phyloP scores from a whole-genome alignment of 1,284 basidiomycete species.

The Kalmanozyma brasiliensis region DNA sequence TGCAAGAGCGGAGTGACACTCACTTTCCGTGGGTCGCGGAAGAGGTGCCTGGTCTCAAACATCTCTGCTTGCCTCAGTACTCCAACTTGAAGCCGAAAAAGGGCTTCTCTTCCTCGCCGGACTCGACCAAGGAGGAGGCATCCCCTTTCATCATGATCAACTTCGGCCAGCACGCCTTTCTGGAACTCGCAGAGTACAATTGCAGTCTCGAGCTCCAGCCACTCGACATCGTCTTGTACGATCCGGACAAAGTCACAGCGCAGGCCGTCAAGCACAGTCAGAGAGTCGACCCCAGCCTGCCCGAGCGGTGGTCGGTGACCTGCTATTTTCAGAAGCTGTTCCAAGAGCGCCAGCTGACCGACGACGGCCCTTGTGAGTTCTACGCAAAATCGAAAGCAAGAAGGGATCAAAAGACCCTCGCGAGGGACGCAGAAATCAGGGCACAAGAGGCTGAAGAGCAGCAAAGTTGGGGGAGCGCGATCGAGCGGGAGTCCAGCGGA shows the following conservation, averaged over 20 bases:
- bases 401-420: no score
- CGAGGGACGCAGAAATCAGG: no score
- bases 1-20: neutral
- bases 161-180: conserved; percentile 5
- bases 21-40: conserved; percentile 6
- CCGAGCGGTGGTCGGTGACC: conserved; percentile 1
- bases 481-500: no score
- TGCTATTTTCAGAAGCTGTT: conserved; percentile 6
- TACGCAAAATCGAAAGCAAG: neutral
- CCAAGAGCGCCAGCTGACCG: neutral
- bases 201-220: conserved; percentile 10
- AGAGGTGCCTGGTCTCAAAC: neutral
- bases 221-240: conserved; percentile 6
- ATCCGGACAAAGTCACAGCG: neutral
- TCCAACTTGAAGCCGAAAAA: conserved; percentile 5
- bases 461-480: no score
- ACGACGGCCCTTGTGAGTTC: no score
- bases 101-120: no score
- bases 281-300: neutral
- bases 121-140: neutral
- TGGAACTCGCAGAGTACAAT: conserved; percentile 3
- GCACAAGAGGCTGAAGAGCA: no score
- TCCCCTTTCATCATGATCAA: conserved; percentile 5
- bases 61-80: conserved; percentile 1
- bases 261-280: neutral